Percentiles rank a stretch among this genome's conserved stretches.
phyloP scores from a whole-genome alignment of 83 land plant genomes.

The Picea abies region DNA sequence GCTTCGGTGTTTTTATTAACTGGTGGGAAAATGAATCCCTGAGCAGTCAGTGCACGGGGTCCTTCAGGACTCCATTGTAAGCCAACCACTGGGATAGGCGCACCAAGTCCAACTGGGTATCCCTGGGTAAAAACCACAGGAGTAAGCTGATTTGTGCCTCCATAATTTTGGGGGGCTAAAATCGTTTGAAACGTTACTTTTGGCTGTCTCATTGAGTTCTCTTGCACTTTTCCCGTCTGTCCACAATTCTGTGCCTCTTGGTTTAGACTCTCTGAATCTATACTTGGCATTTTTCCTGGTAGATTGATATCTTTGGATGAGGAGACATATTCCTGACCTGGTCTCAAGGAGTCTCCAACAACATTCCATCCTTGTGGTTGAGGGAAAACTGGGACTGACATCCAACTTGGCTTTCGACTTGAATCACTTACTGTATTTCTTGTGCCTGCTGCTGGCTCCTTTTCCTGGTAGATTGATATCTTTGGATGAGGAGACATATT shows the following conservation, averaged over 20 bases:
- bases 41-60: not conserved
- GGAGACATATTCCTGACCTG: not conserved
- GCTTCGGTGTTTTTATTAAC: constrained; percentile 9
- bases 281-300: not conserved
- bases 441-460: not conserved
- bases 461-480: not conserved
- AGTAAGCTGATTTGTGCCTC: constrained; percentile 12
- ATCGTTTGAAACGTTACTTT: constrained; percentile 10
- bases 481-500: not conserved
- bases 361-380: constrained; percentile 12
- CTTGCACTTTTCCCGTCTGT: not conserved
- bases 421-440: constrained; percentile 11
- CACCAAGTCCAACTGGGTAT: constrained; percentile 7
- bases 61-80: constrained; percentile 11
- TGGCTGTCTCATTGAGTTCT: constrained; percentile 8
- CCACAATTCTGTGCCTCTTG: constrained; percentile 10
- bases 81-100: constrained; percentile 6
- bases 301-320: not conserved
- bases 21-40: constrained; percentile 13
- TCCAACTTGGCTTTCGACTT: constrained; percentile 8
- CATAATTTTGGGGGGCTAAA: not conserved
- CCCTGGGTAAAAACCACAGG: constrained; percentile 9
- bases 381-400: constrained; percentile 14
- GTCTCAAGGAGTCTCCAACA: not conserved
- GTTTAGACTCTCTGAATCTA: constrained; percentile 5